Conservation (phyloP, 2,329 filamentous ascomycete species). For the Bisporella sp. region DNA sequence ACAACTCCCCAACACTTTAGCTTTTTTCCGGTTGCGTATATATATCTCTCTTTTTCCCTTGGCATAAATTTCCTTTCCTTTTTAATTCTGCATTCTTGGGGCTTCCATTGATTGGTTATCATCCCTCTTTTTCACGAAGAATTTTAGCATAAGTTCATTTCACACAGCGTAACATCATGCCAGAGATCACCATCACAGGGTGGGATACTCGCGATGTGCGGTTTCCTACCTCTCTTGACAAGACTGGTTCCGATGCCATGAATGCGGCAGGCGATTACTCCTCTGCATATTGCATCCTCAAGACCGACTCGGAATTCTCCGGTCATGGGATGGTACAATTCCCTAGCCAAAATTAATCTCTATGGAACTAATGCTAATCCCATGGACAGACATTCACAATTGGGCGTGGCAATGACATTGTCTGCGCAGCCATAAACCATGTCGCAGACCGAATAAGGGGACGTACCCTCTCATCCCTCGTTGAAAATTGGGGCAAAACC, state of each 20-base stretch:
- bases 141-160: no score
- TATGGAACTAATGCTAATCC: neutral
- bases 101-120: no score
- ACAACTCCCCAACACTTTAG: no score
- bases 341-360: neutral
- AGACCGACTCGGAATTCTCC: slow-evolving; percentile 64
- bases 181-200: slow-evolving; percentile 63
- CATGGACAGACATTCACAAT: slow-evolving; percentile 65
- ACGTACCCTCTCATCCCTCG: slow-evolving; percentile 69
- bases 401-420: slow-evolving; percentile 85
- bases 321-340: slow-evolving; percentile 70
- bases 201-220: slow-evolving; percentile 68
- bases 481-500: slow-evolving; percentile 76
- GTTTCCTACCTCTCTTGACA: slow-evolving; percentile 88
- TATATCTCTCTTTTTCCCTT: no score
- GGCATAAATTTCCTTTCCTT: no score
- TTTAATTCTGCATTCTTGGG: no score
- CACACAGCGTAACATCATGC: slow-evolving; percentile 27
- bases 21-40: no score
- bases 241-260: slow-evolving; percentile 96
- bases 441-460: slow-evolving; percentile 70
- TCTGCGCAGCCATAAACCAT: slow-evolving; percentile 76
- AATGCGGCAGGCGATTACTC: slow-evolving; percentile 92
- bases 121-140: no score
- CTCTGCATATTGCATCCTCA: slow-evolving; percentile 85